Evolutionary conservation across 495 filamentous ascomycete species (phyloP).

Genomic region (Neurospora cerealis): DNA sequence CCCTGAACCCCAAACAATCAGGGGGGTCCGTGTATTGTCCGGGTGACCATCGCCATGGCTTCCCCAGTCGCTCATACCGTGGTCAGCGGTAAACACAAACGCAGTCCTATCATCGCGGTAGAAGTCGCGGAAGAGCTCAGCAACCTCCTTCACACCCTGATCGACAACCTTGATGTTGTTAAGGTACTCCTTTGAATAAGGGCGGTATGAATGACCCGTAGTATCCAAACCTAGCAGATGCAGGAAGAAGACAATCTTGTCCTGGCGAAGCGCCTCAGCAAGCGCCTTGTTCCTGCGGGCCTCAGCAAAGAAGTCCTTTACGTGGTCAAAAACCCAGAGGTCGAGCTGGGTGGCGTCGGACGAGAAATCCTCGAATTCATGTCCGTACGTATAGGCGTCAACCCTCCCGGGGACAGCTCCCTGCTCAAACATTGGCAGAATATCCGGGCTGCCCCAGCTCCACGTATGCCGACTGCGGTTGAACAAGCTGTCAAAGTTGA

Average conservation of each 20-base stretch:
- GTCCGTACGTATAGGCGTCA: conserved; percentile 71
- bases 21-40: conserved; percentile 89
- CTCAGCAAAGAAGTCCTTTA: conserved; percentile 73
- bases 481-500: conserved; percentile 98
- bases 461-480: conserved; percentile 94
- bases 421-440: conserved; percentile 92
- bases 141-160: conserved; percentile 72
- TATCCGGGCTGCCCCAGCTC: conserved; percentile 99
- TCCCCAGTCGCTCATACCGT: conserved; percentile 98
- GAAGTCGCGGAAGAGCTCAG: conserved; percentile 74
- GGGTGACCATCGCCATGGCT: conserved; percentile 97
- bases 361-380: conserved; percentile 86
- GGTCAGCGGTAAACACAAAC: conserved; percentile 95
- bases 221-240: conserved; percentile 96
- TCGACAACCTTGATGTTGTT: conserved; percentile 94
- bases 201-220: conserved; percentile 76
- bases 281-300: conserved; percentile 72
- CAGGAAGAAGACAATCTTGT: conserved; percentile 91
- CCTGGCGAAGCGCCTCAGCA: conserved; percentile 59
- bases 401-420: conserved; percentile 83
- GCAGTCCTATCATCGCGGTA: conserved; percentile 89
- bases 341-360: conserved; percentile 71
- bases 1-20: conserved; percentile 92
- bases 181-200: conserved; percentile 92
- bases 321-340: conserved; percentile 91